Evolutionary conservation across 2,329 filamentous ascomycete genomes (phyloP).

Genomic region (Aspergillus melleus): DNA sequence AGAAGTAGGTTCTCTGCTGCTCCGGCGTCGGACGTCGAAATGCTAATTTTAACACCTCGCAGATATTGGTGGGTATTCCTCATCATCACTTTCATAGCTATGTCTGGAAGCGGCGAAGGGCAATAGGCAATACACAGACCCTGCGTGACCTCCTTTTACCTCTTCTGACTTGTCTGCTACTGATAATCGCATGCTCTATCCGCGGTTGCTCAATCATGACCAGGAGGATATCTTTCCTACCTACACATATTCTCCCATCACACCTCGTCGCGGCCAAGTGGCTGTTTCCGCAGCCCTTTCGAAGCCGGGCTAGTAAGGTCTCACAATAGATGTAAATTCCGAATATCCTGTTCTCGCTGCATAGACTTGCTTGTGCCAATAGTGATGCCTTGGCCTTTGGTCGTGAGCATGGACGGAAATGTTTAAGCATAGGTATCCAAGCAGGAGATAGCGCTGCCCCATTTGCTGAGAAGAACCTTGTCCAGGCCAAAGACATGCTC

Average conservation of each 20-base stretch:
- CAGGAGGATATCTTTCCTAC: too few relatives aligned
- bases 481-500: too few relatives aligned
- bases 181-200: neutral
- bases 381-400: neutral
- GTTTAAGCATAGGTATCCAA: too few relatives aligned
- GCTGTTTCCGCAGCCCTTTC: too few relatives aligned
- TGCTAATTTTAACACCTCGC: slow-evolving; percentile 5
- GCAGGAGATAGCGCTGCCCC: too few relatives aligned
- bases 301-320: neutral
- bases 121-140: slow-evolving; percentile 12
- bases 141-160: neutral
- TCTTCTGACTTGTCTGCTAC: neutral
- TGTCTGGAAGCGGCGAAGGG: slow-evolving; percentile 43
- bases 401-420: too few relatives aligned
- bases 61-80: slow-evolving; percentile 52
- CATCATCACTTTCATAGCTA: slow-evolving; percentile 41
- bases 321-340: neutral
- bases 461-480: too few relatives aligned
- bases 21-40: neutral
- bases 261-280: too few relatives aligned
- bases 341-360: neutral
- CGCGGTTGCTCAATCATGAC: neutral
- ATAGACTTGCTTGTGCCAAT: neutral
- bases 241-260: too few relatives aligned
- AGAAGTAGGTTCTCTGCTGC: slow-evolving; percentile 35